phyloP scores from a whole-genome alignment of 768 basidiomycete species.

The Xerocomus spinulosus region DNA sequence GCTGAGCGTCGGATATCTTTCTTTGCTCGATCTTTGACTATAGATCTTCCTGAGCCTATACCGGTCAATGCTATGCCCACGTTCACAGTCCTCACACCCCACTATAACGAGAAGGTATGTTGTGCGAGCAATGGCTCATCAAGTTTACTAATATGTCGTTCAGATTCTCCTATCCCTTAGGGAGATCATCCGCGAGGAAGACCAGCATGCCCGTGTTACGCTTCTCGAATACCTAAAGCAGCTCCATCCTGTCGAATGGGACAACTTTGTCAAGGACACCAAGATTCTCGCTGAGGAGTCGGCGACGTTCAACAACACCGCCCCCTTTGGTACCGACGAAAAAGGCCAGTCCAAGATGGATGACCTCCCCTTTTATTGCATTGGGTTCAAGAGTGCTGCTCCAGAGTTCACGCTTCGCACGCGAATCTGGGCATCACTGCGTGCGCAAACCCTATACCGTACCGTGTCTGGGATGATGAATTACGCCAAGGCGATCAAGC shows the following conservation, averaged over 20 bases:
- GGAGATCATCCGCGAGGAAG: conserved; percentile 98
- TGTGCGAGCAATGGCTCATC: background rate
- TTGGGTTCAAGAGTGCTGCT: conserved; percentile 98
- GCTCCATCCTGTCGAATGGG: conserved; percentile 97
- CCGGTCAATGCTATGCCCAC: conserved; percentile 99
- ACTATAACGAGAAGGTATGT: conserved; percentile 93
- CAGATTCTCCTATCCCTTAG: conserved; percentile 92
- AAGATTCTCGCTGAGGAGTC: conserved; percentile 98
- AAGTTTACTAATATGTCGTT: conserved; percentile 7
- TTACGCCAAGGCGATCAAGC: conserved; percentile 98
- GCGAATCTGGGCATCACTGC: conserved; percentile 97
- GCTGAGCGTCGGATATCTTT: conserved; percentile 98
- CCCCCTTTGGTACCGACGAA: conserved; percentile 72
- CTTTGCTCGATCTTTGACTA: conserved; percentile 97
- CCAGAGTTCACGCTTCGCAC: conserved; percentile 98
- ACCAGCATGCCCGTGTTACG: conserved; percentile 95
- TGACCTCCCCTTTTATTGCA: conserved; percentile 95
- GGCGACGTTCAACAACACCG: conserved; percentile 72
- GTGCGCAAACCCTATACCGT: conserved; percentile 96
- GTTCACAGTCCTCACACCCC: conserved; percentile 96
- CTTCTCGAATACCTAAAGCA: conserved; percentile 98
- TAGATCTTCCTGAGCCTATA: conserved; percentile 86
- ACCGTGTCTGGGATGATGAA: conserved; percentile 99
- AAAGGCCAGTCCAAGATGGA: conserved; percentile 81
- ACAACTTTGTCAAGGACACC: conserved; percentile 99